phyloP scores from a whole-genome alignment of 148 eudicot species.

The Amaranthus cruentus region DNA sequence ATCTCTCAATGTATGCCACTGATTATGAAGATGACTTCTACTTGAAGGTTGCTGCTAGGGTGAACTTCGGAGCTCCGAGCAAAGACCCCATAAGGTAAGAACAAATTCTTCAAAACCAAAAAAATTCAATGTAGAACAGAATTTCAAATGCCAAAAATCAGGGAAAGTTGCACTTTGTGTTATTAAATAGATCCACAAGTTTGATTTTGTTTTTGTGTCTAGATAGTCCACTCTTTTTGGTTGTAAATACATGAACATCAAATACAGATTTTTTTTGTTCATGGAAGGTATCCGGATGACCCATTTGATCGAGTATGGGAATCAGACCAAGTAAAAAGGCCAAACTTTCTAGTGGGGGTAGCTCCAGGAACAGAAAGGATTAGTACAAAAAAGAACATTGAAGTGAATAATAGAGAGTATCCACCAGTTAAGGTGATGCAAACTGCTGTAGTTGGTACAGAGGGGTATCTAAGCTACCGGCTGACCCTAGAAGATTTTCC shows the following conservation, averaged over 20 bases:
- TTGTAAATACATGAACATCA: background rate
- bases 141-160: background rate
- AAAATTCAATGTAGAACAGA: background rate
- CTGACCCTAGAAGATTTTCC: constrained; percentile 90
- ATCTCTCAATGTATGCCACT: constrained; percentile 91
- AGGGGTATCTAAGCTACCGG: constrained; percentile 65
- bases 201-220: no score
- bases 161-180: background rate
- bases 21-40: constrained; percentile 82
- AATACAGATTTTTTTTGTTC: background rate
- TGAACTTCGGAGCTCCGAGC: constrained; percentile 79
- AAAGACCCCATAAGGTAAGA: constrained; percentile 64
- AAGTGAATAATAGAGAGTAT: constrained; percentile 74
- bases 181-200: background rate
- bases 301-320: constrained; percentile 96
- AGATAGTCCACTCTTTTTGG: constrained; percentile 8
- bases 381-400: constrained; percentile 56
- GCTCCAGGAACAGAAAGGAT: constrained; percentile 86
- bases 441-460: constrained; percentile 83
- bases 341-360: constrained; percentile 74
- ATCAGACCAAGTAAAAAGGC: constrained; percentile 86
- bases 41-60: constrained; percentile 75
- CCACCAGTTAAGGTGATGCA: constrained; percentile 98
- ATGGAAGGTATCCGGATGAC: constrained; percentile 90
- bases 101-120: background rate